Conservation (phyloP, 768 basidiomycete species). For the Leccinum fibrillosum region DNA sequence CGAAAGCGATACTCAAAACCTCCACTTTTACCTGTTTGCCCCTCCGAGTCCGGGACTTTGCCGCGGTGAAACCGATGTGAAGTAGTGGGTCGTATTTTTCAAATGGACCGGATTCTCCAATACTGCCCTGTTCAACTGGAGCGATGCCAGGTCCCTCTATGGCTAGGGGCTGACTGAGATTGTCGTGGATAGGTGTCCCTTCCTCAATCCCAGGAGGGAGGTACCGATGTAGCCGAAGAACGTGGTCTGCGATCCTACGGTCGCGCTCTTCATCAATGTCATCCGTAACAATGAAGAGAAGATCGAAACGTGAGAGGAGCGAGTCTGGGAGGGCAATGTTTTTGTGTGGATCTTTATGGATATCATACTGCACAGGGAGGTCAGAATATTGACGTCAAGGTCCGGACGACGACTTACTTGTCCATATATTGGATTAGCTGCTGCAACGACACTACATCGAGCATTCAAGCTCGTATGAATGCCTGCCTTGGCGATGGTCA, state of each 20-base stretch:
- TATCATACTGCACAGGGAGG: slow-evolving; percentile 74
- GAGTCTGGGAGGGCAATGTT: slow-evolving; percentile 99
- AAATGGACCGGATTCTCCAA: slow-evolving; percentile 62
- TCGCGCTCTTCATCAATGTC: slow-evolving; percentile 96
- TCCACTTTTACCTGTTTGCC: slow-evolving; percentile 67
- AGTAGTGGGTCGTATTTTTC: slow-evolving; percentile 96
- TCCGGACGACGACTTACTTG: slow-evolving; percentile 54
- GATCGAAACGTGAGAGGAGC: slow-evolving; percentile 95
- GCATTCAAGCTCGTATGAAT: slow-evolving; percentile 99
- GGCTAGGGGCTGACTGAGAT: slow-evolving; percentile 80
- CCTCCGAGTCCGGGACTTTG: slow-evolving; percentile 50
- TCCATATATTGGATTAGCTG: slow-evolving; percentile 98
- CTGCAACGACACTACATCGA: slow-evolving; percentile 95
- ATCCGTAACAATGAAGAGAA: slow-evolving; percentile 97
- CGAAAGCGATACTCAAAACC: slow-evolving; percentile 87
- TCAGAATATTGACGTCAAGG: slow-evolving; percentile 6
- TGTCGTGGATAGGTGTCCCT: slow-evolving; percentile 88
- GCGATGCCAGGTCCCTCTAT: slow-evolving; percentile 69
- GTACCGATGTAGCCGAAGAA: slow-evolving; percentile 95
- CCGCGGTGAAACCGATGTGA: slow-evolving; percentile 72
- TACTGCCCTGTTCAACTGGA: slow-evolving; percentile 36
- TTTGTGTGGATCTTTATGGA: slow-evolving; percentile 98
- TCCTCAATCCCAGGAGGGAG: slow-evolving; percentile 95
- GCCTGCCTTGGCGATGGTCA: slow-evolving; percentile 98
- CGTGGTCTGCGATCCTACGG: slow-evolving; percentile 94